Base-by-base conservation (phyloP, 345 rosid genomes). In the Gossypium australe region DNA sequence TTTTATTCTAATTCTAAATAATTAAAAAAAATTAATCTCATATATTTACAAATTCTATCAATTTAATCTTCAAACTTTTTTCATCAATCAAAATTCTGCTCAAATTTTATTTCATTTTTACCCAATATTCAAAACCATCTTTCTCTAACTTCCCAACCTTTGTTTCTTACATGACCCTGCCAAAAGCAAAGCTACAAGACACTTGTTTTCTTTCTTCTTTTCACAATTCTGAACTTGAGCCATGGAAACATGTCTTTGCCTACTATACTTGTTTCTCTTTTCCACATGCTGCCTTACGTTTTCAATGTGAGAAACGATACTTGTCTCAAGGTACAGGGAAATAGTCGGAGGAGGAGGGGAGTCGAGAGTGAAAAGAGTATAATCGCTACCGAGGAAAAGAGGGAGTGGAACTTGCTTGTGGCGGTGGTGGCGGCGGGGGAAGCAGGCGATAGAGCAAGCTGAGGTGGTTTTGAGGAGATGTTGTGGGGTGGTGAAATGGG, bases 381-480 rank as follows among this genome's bases (percentile, higher is more conserved):
- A 95, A 59, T 91, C 99, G 67, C 94, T 92, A 9, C 98, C 98
- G 13, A 98, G 85, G 7, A 94, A 89, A 47, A 95, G 87, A n/a
- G 98, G 97, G n/a, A 95, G 93, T 0, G 96, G 81, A 69, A 95
- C 87, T 75, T 87, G 94, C 17, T 82, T 76, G 41, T 56, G 77
- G 34, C 62, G 91, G 72, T 52, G 6, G 38, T 0, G 38, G 5
- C 38, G 38, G 38, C 5, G 84, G 77, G 62, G 89, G 90, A 91
- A 91, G 43, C 96, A 96, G 53, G 86, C 58, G 63, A 88, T 78
- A 70, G 98, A 91, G 78, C 90, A 91, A 76, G 86, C n/a, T 41
- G 98, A 84, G 77, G 89, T 76, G 77, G 91, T 76, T 77, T 89
- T 93, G 71, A 95, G 94, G 75, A 95, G 97, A 80, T 90, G 88